Conservation (phyloP, 1,284 basidiomycete genomes). For the Ganoderma multipileum region DNA sequence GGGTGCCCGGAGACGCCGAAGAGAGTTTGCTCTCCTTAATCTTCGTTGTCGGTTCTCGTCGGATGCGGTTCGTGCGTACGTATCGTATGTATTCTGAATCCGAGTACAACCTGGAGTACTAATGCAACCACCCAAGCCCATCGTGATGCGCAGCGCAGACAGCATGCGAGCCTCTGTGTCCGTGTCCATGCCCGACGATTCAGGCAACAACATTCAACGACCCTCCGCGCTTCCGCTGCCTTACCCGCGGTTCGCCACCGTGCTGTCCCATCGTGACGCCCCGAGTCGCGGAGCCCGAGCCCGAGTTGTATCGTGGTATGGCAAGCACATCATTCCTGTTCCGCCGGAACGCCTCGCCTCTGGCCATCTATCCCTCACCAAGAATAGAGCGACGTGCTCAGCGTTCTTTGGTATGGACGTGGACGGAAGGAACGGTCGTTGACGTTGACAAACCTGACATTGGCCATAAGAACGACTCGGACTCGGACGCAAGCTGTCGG, state of each 20-base stretch:
- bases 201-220: not conserved
- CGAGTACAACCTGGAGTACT: not conserved
- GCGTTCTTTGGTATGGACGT: not conserved
- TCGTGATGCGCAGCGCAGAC: not conserved
- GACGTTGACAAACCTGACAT: not conserved
- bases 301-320: not conserved
- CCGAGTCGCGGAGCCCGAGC: not conserved
- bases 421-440: not conserved
- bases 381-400: constrained; percentile 19
- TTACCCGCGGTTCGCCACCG: constrained; percentile 27
- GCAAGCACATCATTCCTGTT: not conserved
- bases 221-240: constrained; percentile 22
- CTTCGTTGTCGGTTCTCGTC: not conserved
- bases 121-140: not conserved
- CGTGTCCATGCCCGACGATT: not conserved
- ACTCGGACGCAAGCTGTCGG: too few species aligned
- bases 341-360: constrained; percentile 12
- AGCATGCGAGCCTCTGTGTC: not conserved
- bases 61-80: not conserved
- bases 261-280: not conserved
- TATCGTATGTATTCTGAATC: not conserved
- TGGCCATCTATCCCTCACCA: constrained; percentile 12
- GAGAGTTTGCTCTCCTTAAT: constrained; percentile 3
- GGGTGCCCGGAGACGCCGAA: not conserved
- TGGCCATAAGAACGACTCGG: not conserved